A percentile compares a stretch with the other conserved stretches of the same genome.
Evolutionary conservation across 2,329 filamentous ascomycete species (phyloP).

Genomic region (Arthrobotrys entomopaga): DNA sequence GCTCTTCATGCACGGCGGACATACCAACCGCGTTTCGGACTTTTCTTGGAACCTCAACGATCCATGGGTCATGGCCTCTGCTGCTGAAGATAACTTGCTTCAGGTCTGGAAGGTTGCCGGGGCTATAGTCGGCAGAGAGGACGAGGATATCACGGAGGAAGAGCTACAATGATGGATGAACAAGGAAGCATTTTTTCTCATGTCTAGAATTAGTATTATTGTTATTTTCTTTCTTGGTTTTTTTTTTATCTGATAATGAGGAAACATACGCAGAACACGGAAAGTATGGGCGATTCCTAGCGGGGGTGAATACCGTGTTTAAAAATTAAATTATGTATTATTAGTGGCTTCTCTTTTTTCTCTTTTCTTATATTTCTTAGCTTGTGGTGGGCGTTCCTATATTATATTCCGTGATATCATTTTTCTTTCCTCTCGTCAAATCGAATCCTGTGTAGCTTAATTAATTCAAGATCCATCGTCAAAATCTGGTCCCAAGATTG

Average conservation of each 20-base stretch:
- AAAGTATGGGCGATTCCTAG: not conserved
- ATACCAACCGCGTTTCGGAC: conserved; percentile 95
- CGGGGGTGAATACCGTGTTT: too few relatives aligned
- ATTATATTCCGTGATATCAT: too few relatives aligned
- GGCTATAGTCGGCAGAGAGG: conserved; percentile 80
- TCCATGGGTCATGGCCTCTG: conserved; percentile 94
- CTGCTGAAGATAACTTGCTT: conserved; percentile 94
- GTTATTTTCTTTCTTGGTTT: too few relatives aligned
- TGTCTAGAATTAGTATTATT: too few relatives aligned
- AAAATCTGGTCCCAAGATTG: too few relatives aligned
- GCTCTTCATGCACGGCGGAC: conserved; percentile 97
- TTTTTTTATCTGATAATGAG: too few relatives aligned
- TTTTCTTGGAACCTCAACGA: conserved; percentile 98
- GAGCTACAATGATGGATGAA: conserved; percentile 22
- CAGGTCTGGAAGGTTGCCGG: conserved; percentile 93
- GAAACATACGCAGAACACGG: not conserved
- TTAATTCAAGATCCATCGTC: not conserved
- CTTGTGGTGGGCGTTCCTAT: not conserved
- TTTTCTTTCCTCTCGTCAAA: too few relatives aligned
- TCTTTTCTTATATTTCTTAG: not conserved
- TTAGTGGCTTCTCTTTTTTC: not conserved
- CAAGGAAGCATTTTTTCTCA: too few relatives aligned
- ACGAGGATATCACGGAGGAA: conserved; percentile 69
- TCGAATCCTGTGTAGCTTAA: not conserved
- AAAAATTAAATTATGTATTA: conserved; percentile 14